Conservation (phyloP, 805 yeast genomes). For the Ogataea ramenticola region DNA sequence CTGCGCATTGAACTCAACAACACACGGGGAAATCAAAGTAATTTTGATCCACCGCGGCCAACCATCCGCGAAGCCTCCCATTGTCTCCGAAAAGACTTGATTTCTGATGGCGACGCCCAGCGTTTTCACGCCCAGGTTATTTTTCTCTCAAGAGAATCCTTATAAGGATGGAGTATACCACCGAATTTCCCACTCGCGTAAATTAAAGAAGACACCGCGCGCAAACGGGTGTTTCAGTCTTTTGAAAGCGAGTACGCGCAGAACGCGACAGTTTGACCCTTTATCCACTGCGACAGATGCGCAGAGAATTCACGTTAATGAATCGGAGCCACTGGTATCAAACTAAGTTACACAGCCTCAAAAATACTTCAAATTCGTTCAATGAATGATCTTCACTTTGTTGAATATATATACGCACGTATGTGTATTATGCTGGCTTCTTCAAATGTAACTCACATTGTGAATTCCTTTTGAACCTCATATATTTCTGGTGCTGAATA, state of each 20-base stretch:
- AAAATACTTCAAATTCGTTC: no score
- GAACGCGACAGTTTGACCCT: constrained; percentile 2
- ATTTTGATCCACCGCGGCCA: constrained; percentile 19
- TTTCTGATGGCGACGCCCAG: constrained; percentile 33
- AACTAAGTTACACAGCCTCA: no score
- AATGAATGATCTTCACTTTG: no score
- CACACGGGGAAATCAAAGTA: constrained; percentile 5
- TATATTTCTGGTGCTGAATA: no score
- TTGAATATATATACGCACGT: no score
- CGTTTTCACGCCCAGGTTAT: constrained; percentile 30
- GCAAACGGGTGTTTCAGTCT: background rate
- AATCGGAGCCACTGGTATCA: no score
- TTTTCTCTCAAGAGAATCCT: constrained; percentile 26
- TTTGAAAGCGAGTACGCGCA: constrained; percentile 8
- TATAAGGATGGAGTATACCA: constrained; percentile 23
- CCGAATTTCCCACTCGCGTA: constrained; percentile 37
- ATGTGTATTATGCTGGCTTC: no score
- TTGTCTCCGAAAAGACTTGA: constrained; percentile 10
- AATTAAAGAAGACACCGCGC: background rate
- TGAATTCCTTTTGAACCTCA: no score
- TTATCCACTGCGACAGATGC: background rate
- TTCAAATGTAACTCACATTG: no score
- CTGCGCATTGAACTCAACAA: constrained; percentile 35
- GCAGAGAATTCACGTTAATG: no score
- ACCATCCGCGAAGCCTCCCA: constrained; percentile 34